Evolutionary conservation across 1,139 yeast genomes (phyloP).

Genomic region (Zygoascus hellenicus): DNA sequence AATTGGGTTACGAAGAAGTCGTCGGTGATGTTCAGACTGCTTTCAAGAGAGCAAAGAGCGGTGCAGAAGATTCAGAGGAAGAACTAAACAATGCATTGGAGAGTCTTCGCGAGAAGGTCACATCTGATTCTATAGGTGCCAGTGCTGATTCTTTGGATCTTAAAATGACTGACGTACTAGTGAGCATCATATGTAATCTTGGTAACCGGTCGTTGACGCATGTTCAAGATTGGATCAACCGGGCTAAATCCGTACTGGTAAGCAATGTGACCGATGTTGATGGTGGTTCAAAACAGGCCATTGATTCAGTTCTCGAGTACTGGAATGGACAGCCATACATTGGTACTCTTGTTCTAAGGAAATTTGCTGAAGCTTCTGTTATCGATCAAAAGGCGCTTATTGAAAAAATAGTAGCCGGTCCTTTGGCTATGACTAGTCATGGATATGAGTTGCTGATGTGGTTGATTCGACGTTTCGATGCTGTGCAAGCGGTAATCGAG

Average conservation of each 20-base stretch:
- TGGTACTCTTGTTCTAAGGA: conserved; percentile 65
- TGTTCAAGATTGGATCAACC: conserved; percentile 62
- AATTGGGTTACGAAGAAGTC: conserved; percentile 35
- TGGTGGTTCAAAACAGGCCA: conserved; percentile 25
- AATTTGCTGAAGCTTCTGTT: conserved; percentile 44
- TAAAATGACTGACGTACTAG: conserved; percentile 53
- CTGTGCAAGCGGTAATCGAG: neutral
- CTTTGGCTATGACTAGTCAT: conserved; percentile 18
- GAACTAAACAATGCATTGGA: conserved; percentile 34
- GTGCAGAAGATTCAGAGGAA: conserved; percentile 30
- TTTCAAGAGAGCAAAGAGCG: conserved; percentile 28
- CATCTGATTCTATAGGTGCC: conserved; percentile 14
- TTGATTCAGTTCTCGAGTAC: conserved; percentile 62
- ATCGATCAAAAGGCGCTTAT: conserved; percentile 17
- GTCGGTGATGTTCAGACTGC: conserved; percentile 33
- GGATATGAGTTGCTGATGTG: conserved; percentile 24
- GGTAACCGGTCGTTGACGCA: conserved; percentile 91
- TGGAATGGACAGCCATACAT: conserved; percentile 84
- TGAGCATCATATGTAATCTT: conserved; percentile 70
- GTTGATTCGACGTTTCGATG: conserved; percentile 13
- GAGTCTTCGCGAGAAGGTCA: conserved; percentile 32
- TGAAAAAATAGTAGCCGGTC: conserved; percentile 15
- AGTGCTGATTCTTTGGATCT: conserved; percentile 34
- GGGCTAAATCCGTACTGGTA: conserved; percentile 50
- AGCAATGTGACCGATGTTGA: conserved; percentile 30